Evolutionary conservation across 441 rosid genomes (phyloP).

Genomic region (Pelargonium myrrhifolium): DNA sequence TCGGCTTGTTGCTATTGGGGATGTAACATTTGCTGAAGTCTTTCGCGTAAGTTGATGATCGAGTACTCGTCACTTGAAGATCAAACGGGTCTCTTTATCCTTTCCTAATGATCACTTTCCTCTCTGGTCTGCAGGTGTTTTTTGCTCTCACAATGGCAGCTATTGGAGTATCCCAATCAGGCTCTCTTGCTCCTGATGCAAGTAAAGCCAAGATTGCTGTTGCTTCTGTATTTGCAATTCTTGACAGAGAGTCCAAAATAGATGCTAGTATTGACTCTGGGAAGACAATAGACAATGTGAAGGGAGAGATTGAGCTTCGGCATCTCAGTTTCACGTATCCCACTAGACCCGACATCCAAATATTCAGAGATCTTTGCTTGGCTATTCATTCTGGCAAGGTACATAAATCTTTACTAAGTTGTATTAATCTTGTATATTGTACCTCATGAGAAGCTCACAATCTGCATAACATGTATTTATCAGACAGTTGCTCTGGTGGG

Average conservation of each 20-base stretch:
- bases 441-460: neutral
- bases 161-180: conserved; percentile 51
- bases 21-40: conserved; percentile 48
- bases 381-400: conserved; percentile 64
- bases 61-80: neutral
- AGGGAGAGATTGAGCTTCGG: conserved; percentile 42
- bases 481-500: conserved; percentile 87
- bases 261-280: conserved; percentile 52
- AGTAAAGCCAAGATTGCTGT: conserved; percentile 50
- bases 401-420: too few relatives aligned
- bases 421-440: too few relatives aligned
- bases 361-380: conserved; percentile 41
- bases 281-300: conserved; percentile 27
- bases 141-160: conserved; percentile 56
- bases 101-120: neutral
- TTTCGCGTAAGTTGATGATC: conserved; percentile 38
- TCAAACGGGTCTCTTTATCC: neutral
- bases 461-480: conserved; percentile 4
- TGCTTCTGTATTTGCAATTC: conserved; percentile 53
- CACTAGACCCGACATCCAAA: conserved; percentile 49
- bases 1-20: conserved; percentile 41
- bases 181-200: conserved; percentile 53
- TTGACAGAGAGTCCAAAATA: conserved; percentile 45
- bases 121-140: conserved; percentile 44
- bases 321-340: conserved; percentile 59